These are phyloP conservation scores for Cantharellus cinnabarinus DNA, from an alignment of 768 basidiomycete genomes.

Conservation along the genomic window DNA sequence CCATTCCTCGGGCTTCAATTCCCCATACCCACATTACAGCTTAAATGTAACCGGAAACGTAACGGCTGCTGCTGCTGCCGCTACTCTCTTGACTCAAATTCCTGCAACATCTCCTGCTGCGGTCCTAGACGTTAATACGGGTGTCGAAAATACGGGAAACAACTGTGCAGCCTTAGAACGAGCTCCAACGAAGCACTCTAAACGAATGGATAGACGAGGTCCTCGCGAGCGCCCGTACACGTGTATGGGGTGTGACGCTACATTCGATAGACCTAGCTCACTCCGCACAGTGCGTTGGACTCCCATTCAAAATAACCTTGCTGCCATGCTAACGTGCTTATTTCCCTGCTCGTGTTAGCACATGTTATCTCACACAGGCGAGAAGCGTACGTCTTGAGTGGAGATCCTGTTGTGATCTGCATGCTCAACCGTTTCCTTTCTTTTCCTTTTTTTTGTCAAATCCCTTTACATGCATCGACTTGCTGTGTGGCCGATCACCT, in stretches of 20 bases:
- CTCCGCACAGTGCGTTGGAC: not conserved
- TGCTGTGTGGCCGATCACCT: not conserved
- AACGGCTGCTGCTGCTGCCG: not conserved
- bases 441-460: not conserved
- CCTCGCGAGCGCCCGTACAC: not conserved
- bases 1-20: too few relatives aligned
- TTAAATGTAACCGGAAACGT: too few relatives aligned
- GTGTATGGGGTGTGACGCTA: not conserved
- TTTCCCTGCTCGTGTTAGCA: slow-evolving; percentile 1
- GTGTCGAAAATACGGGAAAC: too few relatives aligned
- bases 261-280: not conserved
- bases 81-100: not conserved
- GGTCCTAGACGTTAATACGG: not conserved
- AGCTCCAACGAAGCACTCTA: not conserved
- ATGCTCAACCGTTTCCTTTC: not conserved
- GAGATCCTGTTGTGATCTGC: not conserved
- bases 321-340: not conserved
- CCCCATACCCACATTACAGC: too few relatives aligned
- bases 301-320: not conserved
- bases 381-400: slow-evolving; percentile 3
- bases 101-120: not conserved
- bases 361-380: slow-evolving; percentile 6
- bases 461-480: not conserved
- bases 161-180: not conserved
- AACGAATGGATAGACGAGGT: not conserved